Evolutionary conservation across 2,329 filamentous ascomycete species (phyloP).

Genomic region (Tolypocladium endophyticum): DNA sequence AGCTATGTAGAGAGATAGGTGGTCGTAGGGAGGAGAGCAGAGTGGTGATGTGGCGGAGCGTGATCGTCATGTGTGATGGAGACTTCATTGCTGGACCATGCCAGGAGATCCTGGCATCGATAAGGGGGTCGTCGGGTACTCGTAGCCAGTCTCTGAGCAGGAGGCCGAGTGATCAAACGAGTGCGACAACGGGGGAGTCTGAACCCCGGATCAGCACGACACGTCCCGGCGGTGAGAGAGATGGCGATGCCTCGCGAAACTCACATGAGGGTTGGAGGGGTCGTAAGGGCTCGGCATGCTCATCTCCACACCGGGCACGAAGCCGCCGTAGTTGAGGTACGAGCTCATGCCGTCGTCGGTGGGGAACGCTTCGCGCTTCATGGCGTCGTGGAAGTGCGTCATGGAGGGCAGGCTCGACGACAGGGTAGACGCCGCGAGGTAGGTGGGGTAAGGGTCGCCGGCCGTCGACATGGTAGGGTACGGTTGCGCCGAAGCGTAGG

Average conservation of each 20-base stretch:
- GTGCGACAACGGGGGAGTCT: slow-evolving; percentile 71
- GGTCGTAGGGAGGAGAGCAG: background rate
- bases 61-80: background rate
- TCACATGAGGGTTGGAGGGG: slow-evolving; percentile 65
- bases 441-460: slow-evolving; percentile 42
- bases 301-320: slow-evolving; percentile 55
- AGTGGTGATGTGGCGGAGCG: background rate
- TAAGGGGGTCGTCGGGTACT: slow-evolving; percentile 59
- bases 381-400: slow-evolving; percentile 50
- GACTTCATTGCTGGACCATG: slow-evolving; percentile 23
- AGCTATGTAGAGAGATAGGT: background rate
- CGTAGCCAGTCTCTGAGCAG: slow-evolving; percentile 51
- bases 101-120: slow-evolving; percentile 63
- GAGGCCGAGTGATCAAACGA: slow-evolving; percentile 58
- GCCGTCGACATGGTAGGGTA: slow-evolving; percentile 41
- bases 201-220: slow-evolving; percentile 38
- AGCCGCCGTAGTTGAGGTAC: slow-evolving; percentile 54
- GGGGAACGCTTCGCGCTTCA: slow-evolving; percentile 54
- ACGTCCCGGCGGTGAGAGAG: slow-evolving; percentile 28
- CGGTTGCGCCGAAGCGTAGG: slow-evolving; percentile 43
- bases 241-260: slow-evolving; percentile 32
- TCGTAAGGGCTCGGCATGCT: slow-evolving; percentile 52
- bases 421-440: slow-evolving; percentile 37
- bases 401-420: slow-evolving; percentile 54
- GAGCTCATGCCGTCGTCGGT: slow-evolving; percentile 51